A percentile compares a stretch with the other conserved stretches of the same genome.
phyloP scores from a whole-genome alignment of 805 yeast genomes.

The Ogataea degrootiae region DNA sequence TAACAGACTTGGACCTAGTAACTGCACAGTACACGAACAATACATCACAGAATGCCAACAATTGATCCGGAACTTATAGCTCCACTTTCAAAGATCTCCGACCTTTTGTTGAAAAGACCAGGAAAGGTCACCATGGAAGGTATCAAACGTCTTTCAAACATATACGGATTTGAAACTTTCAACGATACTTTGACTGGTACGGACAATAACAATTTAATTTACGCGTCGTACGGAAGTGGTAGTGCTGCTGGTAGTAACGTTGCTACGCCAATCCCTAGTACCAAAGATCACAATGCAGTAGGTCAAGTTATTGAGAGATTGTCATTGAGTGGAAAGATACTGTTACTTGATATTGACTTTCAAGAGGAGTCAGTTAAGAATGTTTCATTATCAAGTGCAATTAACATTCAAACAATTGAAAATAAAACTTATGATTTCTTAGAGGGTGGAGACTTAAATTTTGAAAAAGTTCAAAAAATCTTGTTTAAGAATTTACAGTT shows the following conservation, averaged over 20 bases:
- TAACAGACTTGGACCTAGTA: background rate
- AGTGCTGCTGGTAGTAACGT: conserved; percentile 15
- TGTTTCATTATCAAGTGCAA: conserved; percentile 30
- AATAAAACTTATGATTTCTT: conserved; percentile 22
- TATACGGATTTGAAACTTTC: conserved; percentile 36
- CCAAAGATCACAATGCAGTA: background rate
- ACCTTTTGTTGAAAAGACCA: conserved; percentile 31
- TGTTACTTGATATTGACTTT: conserved; percentile 35
- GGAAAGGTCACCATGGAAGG: conserved; percentile 31
- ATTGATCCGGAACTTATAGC: conserved; percentile 31
- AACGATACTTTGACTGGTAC: conserved; percentile 28
- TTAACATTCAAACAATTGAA: conserved; percentile 23
- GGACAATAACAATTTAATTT: conserved; percentile 31
- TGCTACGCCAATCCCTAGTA: conserved; percentile 13
- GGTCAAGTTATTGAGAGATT: conserved; percentile 22
- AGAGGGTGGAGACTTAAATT: conserved; percentile 17
- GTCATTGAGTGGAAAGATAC: conserved; percentile 32
- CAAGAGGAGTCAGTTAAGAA: conserved; percentile 19
- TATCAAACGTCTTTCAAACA: conserved; percentile 29
- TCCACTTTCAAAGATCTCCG: conserved; percentile 30
- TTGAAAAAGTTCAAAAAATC: conserved; percentile 23
- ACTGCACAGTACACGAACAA: background rate
- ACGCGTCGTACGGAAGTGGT: conserved; percentile 4
- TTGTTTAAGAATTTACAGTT: conserved; percentile 25
- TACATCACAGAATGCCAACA: conserved; percentile 23